Conservation (phyloP, 208 protist species). For the Wallacemonas sp. region DNA sequence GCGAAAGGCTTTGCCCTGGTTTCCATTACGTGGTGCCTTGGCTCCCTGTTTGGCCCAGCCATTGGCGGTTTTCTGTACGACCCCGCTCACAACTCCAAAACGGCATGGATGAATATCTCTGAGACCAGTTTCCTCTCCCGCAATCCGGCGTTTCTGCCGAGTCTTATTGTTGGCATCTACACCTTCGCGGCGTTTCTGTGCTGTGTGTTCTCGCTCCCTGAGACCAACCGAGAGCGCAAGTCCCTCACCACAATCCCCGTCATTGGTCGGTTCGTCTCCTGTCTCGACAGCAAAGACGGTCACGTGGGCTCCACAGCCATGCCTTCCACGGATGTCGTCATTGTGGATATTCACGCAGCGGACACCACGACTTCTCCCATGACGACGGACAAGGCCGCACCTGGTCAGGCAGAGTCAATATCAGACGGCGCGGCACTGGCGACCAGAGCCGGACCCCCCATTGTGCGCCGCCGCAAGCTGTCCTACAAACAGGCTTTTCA, state of each 20-base stretch:
- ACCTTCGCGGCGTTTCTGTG: conserved; percentile 28
- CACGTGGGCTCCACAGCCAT: neutral
- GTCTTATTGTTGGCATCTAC: conserved; percentile 44
- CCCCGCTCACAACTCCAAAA: conserved; percentile 27
- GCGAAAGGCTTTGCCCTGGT: conserved; percentile 95
- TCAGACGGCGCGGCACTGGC: too few relatives aligned
- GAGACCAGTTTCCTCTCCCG: conserved; percentile 41
- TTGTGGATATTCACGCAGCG: neutral
- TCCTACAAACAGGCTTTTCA: conserved; percentile 43
- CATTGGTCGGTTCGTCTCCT: conserved; percentile 2
- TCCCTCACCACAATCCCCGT: conserved; percentile 10
- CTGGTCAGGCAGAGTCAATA: too few relatives aligned
- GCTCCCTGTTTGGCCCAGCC: conserved; percentile 58
- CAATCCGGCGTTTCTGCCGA: conserved; percentile 56
- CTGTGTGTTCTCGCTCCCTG: conserved; percentile 42
- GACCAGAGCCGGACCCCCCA: too few relatives aligned
- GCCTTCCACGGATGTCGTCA: conserved; percentile 6
- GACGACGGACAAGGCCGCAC: neutral
- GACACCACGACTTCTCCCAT: neutral
- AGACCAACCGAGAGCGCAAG: conserved; percentile 37
- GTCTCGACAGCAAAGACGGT: neutral
- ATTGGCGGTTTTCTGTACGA: conserved; percentile 78
- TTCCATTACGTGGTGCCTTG: conserved; percentile 82
- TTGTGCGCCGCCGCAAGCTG: conserved; percentile 14
- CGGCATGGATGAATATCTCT: conserved; percentile 34